Evolutionary conservation across 352 stramenopile species (phyloP), one percentile per base, ranked within the genome.

Genomic region (Elongisporangium prolatum): DNA sequence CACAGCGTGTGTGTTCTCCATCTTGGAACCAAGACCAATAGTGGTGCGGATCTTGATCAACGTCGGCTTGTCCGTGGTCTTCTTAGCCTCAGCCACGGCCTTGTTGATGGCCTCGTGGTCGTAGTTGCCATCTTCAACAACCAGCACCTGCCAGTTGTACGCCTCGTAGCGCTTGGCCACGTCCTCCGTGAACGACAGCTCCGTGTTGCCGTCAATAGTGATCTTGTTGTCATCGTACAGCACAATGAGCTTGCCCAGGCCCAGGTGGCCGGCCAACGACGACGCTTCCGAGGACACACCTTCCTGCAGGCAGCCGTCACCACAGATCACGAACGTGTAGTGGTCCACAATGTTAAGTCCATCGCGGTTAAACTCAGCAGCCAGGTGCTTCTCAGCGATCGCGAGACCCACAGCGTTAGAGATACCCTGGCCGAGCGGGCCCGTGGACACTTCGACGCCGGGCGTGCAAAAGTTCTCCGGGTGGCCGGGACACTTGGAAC

Each of bases 141-240:
- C 77, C 59, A 96, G 79, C 48, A 98, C 96, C 64, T 99, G 95
- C 97, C 97, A 99, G 71, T 90, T 91, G 80, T 99, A 99, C 21
- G 97, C 84, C 72, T 99, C 96, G 74, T 99, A 99, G 60, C 97
- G 86, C 84, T 97, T 98, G 64, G 80, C 61, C 53, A 99, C 96
- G 74, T 99, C 95, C 69, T 99, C 97, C 3, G 97, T 99, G 80
- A 99, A 99, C 61, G 88, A 96, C 44, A 99, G 66, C 54, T 91
- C 77, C 17, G 97, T 99, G 69, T 84, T 67, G 65, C 97, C 97
- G 75, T 99, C 97, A 79, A 99, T 99, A 22, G 97, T 99, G 79
- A 99, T 99, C 64, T 98, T 85, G 79, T 99, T 99, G 80, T 99
- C 97, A 69, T 99, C 97, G 80, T 99, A 99, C 13, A 99, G 77